Conservation (phyloP, 2,329 filamentous ascomycete genomes). For the Grosmannia serpens region DNA sequence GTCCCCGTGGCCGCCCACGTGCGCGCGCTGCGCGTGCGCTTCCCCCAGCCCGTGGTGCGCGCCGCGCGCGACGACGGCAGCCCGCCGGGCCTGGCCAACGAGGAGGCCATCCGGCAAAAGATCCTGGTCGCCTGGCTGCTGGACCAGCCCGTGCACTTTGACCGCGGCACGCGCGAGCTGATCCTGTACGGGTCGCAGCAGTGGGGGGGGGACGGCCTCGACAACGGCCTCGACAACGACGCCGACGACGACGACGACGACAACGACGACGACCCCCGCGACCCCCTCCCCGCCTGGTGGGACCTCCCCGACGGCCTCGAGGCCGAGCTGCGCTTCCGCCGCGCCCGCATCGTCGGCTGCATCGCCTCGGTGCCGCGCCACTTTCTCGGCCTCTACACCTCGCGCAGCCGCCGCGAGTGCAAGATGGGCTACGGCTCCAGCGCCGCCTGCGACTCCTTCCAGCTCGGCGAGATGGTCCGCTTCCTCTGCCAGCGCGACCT, state of each 20-base stretch:
- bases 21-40: slow-evolving; percentile 40
- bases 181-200: slow-evolving; percentile 52
- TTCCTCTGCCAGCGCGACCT: slow-evolving; percentile 55
- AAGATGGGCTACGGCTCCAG: slow-evolving; percentile 64
- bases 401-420: slow-evolving; percentile 49
- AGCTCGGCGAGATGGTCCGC: slow-evolving; percentile 65
- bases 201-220: slow-evolving; percentile 32
- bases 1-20: slow-evolving; percentile 42
- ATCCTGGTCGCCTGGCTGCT: slow-evolving; percentile 55
- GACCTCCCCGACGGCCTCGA: slow-evolving; percentile 59
- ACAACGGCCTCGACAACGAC: slow-evolving; percentile 19
- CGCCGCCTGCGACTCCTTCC: slow-evolving; percentile 62
- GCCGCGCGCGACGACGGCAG: neutral
- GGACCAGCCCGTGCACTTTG: slow-evolving; percentile 48
- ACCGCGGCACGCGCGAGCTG: slow-evolving; percentile 51
- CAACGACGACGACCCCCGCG: slow-evolving; percentile 20
- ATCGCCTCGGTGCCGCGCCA: slow-evolving; percentile 58
- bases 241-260: slow-evolving; percentile 20
- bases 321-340: slow-evolving; percentile 51
- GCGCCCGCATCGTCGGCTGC: slow-evolving; percentile 55
- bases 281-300: slow-evolving; percentile 50
- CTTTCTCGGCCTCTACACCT: slow-evolving; percentile 56
- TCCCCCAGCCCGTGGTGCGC: slow-evolving; percentile 18
- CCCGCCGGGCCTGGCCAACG: slow-evolving; percentile 25
- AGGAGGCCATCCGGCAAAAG: slow-evolving; percentile 59